A percentile compares a stretch with the other conserved stretches of the same genome.
These are phyloP conservation scores for Debaryomyces robertsiae DNA, from an alignment of 1,139 yeast genomes.

Conservation along the genomic window DNA sequence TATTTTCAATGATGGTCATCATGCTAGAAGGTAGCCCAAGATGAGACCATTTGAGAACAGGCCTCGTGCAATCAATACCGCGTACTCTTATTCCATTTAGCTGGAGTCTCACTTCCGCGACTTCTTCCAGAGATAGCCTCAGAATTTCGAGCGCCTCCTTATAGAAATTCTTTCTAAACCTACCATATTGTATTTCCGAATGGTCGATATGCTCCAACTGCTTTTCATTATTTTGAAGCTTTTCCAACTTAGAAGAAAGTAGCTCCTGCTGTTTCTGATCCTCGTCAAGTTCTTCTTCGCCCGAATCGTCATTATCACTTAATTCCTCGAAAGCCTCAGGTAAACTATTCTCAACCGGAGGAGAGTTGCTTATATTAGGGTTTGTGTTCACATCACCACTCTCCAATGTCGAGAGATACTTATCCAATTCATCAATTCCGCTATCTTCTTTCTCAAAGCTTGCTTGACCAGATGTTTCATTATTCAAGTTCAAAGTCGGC, in stretches of 20 bases:
- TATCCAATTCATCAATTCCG: slow-evolving; percentile 27
- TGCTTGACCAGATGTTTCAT: slow-evolving; percentile 1
- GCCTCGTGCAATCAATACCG: slow-evolving; percentile 63
- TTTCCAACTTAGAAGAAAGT: slow-evolving; percentile 30
- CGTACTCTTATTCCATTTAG: slow-evolving; percentile 66
- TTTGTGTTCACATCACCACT: neutral
- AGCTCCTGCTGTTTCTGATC: slow-evolving; percentile 28
- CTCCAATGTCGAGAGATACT: slow-evolving; percentile 15
- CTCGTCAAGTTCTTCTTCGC: slow-evolving; percentile 22
- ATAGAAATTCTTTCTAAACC: slow-evolving; percentile 67
- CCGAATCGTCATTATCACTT: slow-evolving; percentile 18
- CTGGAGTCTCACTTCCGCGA: slow-evolving; percentile 53
- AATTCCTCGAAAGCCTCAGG: neutral
- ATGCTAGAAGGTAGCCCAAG: slow-evolving; percentile 70
- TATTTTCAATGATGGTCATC: slow-evolving; percentile 51
- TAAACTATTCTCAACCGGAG: too few species aligned
- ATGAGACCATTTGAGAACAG: slow-evolving; percentile 78
- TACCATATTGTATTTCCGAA: slow-evolving; percentile 46
- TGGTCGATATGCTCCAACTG: slow-evolving; percentile 45
- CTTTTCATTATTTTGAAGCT: slow-evolving; percentile 39
- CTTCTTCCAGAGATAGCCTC: slow-evolving; percentile 51
- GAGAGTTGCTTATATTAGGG: too few species aligned
- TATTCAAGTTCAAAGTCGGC: slow-evolving; percentile 20
- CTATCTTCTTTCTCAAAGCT: slow-evolving; percentile 14
- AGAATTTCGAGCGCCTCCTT: slow-evolving; percentile 60